phyloP scores from a whole-genome alignment of 129 eudicot species.

The Tanacetum coccineum region DNA sequence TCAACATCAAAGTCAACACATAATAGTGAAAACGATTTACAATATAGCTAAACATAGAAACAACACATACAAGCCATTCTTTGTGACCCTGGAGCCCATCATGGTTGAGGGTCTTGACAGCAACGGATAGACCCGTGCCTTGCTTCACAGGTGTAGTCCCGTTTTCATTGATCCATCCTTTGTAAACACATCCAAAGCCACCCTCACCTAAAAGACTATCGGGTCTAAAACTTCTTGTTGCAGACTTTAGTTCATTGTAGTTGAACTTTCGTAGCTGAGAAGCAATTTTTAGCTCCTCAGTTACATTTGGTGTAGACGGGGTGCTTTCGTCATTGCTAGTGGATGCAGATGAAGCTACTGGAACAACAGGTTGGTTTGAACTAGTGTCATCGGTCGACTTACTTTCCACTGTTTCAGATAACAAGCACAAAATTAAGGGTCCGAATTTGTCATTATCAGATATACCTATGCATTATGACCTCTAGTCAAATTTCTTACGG shows the following conservation, averaged over 20 bases:
- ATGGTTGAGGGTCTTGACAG: slow-evolving; percentile 91
- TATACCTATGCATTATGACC: no score
- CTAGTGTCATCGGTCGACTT: slow-evolving; percentile 47
- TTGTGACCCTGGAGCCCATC: slow-evolving; percentile 98
- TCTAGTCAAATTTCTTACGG: no score
- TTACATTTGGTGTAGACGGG: slow-evolving; percentile 64
- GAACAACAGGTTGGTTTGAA: slow-evolving; percentile 67
- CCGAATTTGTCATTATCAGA: slow-evolving; percentile 10
- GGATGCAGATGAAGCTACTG: slow-evolving; percentile 56
- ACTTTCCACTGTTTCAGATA: slow-evolving; percentile 34
- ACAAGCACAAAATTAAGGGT: slow-evolving; percentile 17
- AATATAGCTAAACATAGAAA: neutral
- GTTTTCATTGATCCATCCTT: slow-evolving; percentile 85
- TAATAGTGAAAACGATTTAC: neutral
- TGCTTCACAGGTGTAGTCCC: slow-evolving; percentile 69
- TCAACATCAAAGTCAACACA: slow-evolving; percentile 2
- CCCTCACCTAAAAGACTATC: slow-evolving; percentile 93
- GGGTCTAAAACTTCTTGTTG: slow-evolving; percentile 86
- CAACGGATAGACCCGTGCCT: slow-evolving; percentile 90
- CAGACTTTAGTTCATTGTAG: slow-evolving; percentile 73
- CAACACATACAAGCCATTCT: slow-evolving; percentile 80
- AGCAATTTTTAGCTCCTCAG: slow-evolving; percentile 70
- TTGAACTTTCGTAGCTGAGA: slow-evolving; percentile 81
- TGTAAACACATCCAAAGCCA: slow-evolving; percentile 94
- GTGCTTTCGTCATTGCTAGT: slow-evolving; percentile 74